Evolutionary conservation across 441 rosid genomes (phyloP).

Genomic region (Erodium moschatum): DNA sequence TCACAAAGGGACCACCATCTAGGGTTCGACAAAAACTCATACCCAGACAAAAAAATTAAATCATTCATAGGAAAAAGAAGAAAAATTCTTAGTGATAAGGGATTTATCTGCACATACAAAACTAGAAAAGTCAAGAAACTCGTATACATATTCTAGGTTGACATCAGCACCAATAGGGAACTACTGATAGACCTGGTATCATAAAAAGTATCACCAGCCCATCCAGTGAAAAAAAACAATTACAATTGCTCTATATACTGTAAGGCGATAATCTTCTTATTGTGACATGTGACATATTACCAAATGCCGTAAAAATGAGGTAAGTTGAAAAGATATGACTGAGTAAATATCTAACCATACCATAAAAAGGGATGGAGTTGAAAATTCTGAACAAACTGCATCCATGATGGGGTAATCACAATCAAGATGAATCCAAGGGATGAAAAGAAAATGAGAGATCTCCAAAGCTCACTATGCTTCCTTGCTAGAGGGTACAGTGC

Average conservation of each 20-base stretch:
- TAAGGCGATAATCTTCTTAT: not conserved
- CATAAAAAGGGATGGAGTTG: slow-evolving; percentile 66
- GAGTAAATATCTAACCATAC: slow-evolving; percentile 30
- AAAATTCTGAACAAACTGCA: slow-evolving; percentile 71
- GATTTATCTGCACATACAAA: not conserved
- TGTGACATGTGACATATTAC: not conserved
- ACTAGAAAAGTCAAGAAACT: not conserved
- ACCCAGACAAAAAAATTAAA: not conserved
- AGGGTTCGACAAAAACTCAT: not conserved
- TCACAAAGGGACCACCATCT: not conserved
- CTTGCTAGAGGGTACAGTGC: slow-evolving; percentile 25
- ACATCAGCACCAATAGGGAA: not conserved
- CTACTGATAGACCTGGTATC: not conserved
- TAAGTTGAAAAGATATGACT: not conserved
- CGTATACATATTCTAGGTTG: not conserved
- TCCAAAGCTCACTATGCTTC: slow-evolving; percentile 32
- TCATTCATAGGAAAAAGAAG: not conserved
- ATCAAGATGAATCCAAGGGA: slow-evolving; percentile 44
- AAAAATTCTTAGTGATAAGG: not conserved
- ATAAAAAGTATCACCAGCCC: not conserved
- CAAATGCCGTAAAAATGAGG: not conserved
- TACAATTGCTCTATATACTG: not conserved
- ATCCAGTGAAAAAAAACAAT: not conserved
- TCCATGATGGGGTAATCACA: slow-evolving; percentile 63
- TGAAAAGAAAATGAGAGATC: slow-evolving; percentile 47